Evolutionary conservation across 208 protist genomes (phyloP), one percentile per base, ranked within the genome.

Genomic region (Leishmania turanica): DNA sequence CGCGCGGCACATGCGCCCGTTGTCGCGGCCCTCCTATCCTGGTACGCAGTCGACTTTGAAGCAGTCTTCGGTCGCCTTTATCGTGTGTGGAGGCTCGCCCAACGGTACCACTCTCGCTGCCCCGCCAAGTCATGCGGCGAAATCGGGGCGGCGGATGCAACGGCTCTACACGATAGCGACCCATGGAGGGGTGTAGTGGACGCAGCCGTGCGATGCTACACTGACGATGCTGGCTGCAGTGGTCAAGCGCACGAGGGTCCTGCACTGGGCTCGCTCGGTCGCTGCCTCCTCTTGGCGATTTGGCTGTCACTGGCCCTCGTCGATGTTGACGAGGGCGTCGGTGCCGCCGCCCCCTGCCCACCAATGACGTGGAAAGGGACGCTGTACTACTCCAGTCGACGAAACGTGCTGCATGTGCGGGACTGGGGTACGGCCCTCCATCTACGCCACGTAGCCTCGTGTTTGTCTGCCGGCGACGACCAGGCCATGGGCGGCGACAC

Each of bases 21-120:
- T 15, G 69, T 84, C 4, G 80, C 80, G 0, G 74, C 75, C 3
- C 34, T 84, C 56, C 47, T 80, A 11, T 58, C 53, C 27, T 84
- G 80, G 80, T 84, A 80, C 75, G 80, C 80, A 1, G 34, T 77
- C 19, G 80, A 84, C 68, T 84, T 84, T 21, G 68, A 75, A 45
- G 9, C n/a, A 31, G 66, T 53, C 34, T 80, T 84, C 47, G 24
- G 56, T 15, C 68, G 66, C 45, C 45, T 77, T n/a, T 71, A 80
- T 42, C 68, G 75, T 21, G 9, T 49, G 15, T 76, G 75, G 75
- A 5, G 66, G 1, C 69, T 84, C 13, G 62, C 62, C 27, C 62
- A 21, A 68, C 62, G 62, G 31, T 40, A 68, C 62, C 4, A 11
- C 56, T 21, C 75, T 11, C 31, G 31, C 27, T 64, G 27, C 58